Base-by-base conservation (phyloP, 202 grass and related monocot species). In the Carex sylvatica region DNA sequence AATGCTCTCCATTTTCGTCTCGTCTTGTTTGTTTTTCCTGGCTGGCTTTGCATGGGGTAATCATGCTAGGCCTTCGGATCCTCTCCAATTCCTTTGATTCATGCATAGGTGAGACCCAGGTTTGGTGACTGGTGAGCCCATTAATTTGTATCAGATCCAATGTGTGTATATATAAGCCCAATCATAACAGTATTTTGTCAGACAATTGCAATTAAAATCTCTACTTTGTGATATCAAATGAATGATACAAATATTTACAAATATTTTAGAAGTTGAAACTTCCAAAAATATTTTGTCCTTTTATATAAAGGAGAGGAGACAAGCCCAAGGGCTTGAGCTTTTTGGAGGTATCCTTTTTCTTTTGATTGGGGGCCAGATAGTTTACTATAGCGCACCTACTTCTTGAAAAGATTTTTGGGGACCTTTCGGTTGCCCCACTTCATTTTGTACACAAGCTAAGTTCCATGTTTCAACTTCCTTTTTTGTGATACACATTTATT, bases 361-460 rank as follows among this genome's bases (percentile, higher is more conserved):
- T 76, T 76, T 55, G 70, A 76, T 76, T 75, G 26, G 51, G 51
- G 26, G 49, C 72, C 49, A 56, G 72, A 56, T 58, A 56, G 51
- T 76, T 56, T 33, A 31, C 72, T 56, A n/a, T 56, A n/a, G 51
- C 15, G 23, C 24, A 70, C 31, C 35, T 44, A 42, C 20, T 2
- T 74, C 14, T 5, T 15, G 6, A 75, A 69, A 76, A 56, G 72
- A 54, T 76, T 56, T 76, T 9, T 1, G 28, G 24, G 72, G 51
- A 76, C 12, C 70, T 76, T 76, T 76, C 72, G 72, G 72, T 56
- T 76, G 51, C 51, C 72, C 72, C 72, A 56, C 72, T 76, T 56
- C 72, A 76, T 55, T 52, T 76, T 56, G 51, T 76, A 56, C 24
- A 51, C 51, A 76, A 76, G 11, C 44, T 5, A 52, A 74, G 23